Evolutionary conservation across 768 basidiomycete genomes (phyloP).

Genomic region (Boletus sp.): DNA sequence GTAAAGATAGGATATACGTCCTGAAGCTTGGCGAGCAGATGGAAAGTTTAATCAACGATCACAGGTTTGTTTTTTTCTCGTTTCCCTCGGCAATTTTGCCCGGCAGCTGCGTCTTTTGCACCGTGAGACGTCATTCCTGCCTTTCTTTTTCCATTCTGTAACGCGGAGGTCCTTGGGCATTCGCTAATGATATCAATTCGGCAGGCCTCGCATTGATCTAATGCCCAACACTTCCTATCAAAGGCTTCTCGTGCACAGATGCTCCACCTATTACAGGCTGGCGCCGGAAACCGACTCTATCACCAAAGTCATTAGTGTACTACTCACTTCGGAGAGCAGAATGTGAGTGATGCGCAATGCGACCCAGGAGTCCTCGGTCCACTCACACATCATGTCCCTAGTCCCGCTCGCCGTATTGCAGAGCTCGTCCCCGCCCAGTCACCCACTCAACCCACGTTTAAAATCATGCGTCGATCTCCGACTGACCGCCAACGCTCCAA

Average conservation of each 20-base stretch:
- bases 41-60: constrained; percentile 75
- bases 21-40: constrained; percentile 85
- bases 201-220: constrained; percentile 62
- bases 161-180: neutral
- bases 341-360: constrained; percentile 51
- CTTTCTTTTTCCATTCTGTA: constrained; percentile 1
- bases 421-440: constrained; percentile 78
- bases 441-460: constrained; percentile 69
- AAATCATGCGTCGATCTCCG: constrained; percentile 76
- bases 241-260: constrained; percentile 81
- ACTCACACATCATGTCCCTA: constrained; percentile 31
- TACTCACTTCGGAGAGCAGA: constrained; percentile 59
- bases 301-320: constrained; percentile 61
- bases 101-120: neutral
- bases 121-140: neutral
- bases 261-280: constrained; percentile 78
- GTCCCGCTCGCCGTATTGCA: constrained; percentile 64
- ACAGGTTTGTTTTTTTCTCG: constrained; percentile 46
- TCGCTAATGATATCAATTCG: constrained; percentile 24
- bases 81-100: neutral
- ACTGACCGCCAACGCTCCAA: constrained; percentile 53
- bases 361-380: neutral
- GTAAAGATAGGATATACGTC: constrained; percentile 86
- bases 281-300: constrained; percentile 61
- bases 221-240: constrained; percentile 76